phyloP scores from a whole-genome alignment of 371 early-diverging fungal genomes.

The Conidiobolus incongruus region DNA sequence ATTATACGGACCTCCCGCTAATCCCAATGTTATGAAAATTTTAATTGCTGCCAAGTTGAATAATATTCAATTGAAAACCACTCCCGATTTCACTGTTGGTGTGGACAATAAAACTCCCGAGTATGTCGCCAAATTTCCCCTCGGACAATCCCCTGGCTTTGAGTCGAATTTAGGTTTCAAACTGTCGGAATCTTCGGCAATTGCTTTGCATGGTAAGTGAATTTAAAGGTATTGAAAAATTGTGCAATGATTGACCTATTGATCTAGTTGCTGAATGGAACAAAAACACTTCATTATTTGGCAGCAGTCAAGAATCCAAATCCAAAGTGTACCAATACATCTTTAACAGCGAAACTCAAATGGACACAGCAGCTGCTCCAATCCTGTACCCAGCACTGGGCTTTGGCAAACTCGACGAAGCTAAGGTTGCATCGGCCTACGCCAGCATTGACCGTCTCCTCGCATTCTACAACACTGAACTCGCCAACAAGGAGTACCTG shows the following conservation, averaged over 20 bases:
- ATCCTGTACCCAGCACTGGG: constrained; percentile 50
- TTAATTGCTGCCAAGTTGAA: constrained; percentile 54
- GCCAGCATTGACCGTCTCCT: constrained; percentile 40
- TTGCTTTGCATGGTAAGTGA: constrained; percentile 58
- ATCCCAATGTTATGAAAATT: constrained; percentile 32
- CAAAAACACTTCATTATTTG: constrained; percentile 31
- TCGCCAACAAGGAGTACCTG: constrained; percentile 63
- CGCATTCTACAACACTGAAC: constrained; percentile 43
- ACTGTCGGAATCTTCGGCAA: constrained; percentile 47
- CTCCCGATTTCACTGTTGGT: constrained; percentile 35
- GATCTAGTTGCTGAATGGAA: constrained; percentile 28
- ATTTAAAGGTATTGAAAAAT: too few species aligned
- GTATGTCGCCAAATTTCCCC: constrained; percentile 54
- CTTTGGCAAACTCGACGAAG: constrained; percentile 36
- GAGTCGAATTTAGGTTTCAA: constrained; percentile 40
- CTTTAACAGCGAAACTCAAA: constrained; percentile 42
- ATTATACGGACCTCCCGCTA: constrained; percentile 5
- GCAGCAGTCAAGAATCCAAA: constrained; percentile 37
- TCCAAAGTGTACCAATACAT: constrained; percentile 57
- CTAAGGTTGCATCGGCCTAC: constrained; percentile 29
- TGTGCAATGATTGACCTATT: too few species aligned
- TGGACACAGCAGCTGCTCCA: constrained; percentile 16
- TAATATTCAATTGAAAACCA: constrained; percentile 34
- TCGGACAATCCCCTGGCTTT: constrained; percentile 39
- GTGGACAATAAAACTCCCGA: constrained; percentile 49